Evolutionary conservation across 805 yeast species (phyloP).

Genomic region (Nakazawaea molendinolei): DNA sequence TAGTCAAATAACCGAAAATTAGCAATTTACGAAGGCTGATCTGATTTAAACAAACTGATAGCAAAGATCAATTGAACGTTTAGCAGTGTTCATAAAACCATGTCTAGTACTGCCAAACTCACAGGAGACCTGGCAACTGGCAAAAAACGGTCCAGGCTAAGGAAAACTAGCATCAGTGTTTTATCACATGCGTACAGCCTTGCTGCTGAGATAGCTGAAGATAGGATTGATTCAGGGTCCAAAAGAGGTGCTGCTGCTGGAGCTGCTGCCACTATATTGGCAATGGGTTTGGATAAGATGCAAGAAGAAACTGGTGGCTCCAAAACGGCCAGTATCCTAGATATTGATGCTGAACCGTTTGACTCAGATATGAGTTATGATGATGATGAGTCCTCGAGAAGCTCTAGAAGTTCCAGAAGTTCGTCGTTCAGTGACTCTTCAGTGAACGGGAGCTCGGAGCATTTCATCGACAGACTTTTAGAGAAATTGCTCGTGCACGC

Average conservation of each 20-base stretch:
- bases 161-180: conserved; percentile 14
- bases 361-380: conserved; percentile 9
- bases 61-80: too few relatives aligned
- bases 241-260: conserved; percentile 30
- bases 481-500: conserved; percentile 46
- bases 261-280: conserved; percentile 36
- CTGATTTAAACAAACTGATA: too few relatives aligned
- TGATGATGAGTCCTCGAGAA: neutral
- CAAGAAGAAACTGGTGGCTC: neutral
- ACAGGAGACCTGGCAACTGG: neutral
- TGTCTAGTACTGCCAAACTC: neutral
- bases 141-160: conserved; percentile 2
- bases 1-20: too few relatives aligned
- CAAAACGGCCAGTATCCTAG: conserved; percentile 2
- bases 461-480: conserved; percentile 52
- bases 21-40: too few relatives aligned
- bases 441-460: conserved; percentile 26
- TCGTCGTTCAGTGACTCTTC: neutral
- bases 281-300: conserved; percentile 35
- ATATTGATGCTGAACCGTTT: conserved; percentile 3
- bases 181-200: conserved; percentile 18
- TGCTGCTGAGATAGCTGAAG: conserved; percentile 18
- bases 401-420: conserved; percentile 12
- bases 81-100: neutral
- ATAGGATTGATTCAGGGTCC: conserved; percentile 14